A percentile compares a stretch with the other conserved stretches of the same genome.
These are phyloP conservation scores for Microdochium trichocladiopsis DNA, from an alignment of 2,329 filamentous ascomycete species.

Conservation along the genomic window DNA sequence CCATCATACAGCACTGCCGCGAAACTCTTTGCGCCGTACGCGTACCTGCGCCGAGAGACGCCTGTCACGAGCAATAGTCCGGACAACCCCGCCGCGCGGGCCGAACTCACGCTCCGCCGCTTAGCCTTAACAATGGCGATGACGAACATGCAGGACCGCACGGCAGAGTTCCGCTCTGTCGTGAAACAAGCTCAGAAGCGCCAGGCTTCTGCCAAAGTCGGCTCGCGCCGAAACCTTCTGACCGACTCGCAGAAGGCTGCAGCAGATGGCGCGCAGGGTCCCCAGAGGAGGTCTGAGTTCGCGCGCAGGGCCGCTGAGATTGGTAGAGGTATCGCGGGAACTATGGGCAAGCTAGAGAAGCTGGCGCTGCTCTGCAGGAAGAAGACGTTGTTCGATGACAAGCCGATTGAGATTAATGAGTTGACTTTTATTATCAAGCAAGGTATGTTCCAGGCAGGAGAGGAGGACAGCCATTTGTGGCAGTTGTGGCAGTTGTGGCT, in stretches of 20 bases:
- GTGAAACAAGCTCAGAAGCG: constrained; percentile 77
- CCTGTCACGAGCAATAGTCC: no score
- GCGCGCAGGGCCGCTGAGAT: constrained; percentile 87
- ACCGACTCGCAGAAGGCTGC: constrained; percentile 64
- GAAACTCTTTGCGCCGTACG: no score
- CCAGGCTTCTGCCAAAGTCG: constrained; percentile 68
- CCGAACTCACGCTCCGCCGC: not conserved
- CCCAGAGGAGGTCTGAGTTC: constrained; percentile 75
- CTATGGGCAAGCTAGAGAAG: constrained; percentile 92
- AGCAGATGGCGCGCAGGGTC: constrained; percentile 43
- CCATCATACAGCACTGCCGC: no score
- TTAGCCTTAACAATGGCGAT: constrained; percentile 44
- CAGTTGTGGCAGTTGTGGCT: not conserved
- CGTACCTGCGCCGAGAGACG: no score
- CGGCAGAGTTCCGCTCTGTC: constrained; percentile 89
- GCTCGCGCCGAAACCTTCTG: constrained; percentile 72
- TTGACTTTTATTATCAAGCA: constrained; percentile 98
- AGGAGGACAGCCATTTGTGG: not conserved
- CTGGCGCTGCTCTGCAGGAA: constrained; percentile 90
- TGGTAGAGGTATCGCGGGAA: constrained; percentile 81
- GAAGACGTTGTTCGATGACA: constrained; percentile 95
- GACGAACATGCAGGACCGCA: constrained; percentile 89
- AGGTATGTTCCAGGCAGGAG: constrained; percentile 7
- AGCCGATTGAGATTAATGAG: constrained; percentile 93
- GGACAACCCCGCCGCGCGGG: not conserved